Evolutionary conservation across 257 asterid genomes (phyloP), one percentile per base, ranked within the genome.

Genomic region (Galeopsis tetrahit): DNA sequence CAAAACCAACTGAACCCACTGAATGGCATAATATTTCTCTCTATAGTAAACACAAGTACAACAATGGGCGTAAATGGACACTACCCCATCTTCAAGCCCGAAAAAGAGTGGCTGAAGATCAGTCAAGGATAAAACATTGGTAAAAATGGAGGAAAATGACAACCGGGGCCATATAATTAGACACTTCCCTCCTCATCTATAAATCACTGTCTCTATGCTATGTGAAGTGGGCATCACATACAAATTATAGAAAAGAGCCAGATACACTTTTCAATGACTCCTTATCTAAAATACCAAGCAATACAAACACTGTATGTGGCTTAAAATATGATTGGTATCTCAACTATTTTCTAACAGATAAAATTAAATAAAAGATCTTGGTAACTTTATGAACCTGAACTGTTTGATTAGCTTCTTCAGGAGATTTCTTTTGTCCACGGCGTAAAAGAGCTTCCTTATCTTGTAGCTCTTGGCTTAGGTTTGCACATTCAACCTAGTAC

Each of bases 381-480:
- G 38, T 46, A 44, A 77, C 43, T 74, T 63, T 75, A 68, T 65
- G 63, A 72, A 95, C 99, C 99, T 95, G 99, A 73, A 92, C 84
- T 68, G 84, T 84, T 84, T 92, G 98, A 82, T 84, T 95, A 72
- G 98, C 84, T 73, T 95, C 99, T 79, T 95, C 98, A 13, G 96
- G 88, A 61, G 96, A 68, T 72, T 89, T 95, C 83, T 89, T 95
- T 72, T 92, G 98, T 63, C 84, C 96, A 71, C 95, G 99, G 67
- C 98, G 98, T 64, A 83, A 81, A 55, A 91, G 96, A 71, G 91
- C 96, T 84, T 95, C 98, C 96, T 90, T 87, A 44, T 92, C 98
- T 83, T 95, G 99, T 72, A 95, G 82, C 75, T 95, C 99, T 90
- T 95, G 97, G 83, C 86, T 95, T 69, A 95, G 75, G 63, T 97